A percentile compares a stretch with the other conserved stretches of the same genome.
These are phyloP conservation scores for Mycena rebaudengoi DNA, from an alignment of 768 basidiomycete genomes.

Conservation along the genomic window DNA sequence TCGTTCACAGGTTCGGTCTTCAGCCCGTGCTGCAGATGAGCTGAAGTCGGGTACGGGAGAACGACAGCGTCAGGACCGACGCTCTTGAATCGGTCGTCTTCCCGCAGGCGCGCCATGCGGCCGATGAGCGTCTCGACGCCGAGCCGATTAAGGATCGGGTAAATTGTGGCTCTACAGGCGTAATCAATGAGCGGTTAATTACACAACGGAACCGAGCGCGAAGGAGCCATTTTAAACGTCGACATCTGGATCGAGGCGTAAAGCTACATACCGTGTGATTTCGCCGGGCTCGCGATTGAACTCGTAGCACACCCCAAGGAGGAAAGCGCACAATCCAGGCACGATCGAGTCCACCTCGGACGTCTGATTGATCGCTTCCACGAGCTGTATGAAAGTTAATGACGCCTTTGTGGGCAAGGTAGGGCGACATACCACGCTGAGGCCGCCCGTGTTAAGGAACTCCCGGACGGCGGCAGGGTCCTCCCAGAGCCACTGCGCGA, in stretches of 20 bases:
- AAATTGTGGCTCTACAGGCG: constrained; percentile 72
- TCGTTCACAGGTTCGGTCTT: constrained; percentile 61
- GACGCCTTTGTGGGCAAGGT: neutral
- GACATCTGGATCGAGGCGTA: neutral
- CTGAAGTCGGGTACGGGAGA: constrained; percentile 55
- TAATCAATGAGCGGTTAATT: constrained; percentile 9
- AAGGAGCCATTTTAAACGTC: neutral
- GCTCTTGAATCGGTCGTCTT: constrained; percentile 92
- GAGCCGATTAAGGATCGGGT: constrained; percentile 90
- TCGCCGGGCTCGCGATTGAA: constrained; percentile 96
- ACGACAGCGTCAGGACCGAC: constrained; percentile 89
- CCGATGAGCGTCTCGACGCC: constrained; percentile 90
- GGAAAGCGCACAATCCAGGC: constrained; percentile 89
- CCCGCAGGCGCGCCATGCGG: constrained; percentile 85
- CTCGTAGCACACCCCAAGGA: constrained; percentile 95
- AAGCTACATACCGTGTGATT: constrained; percentile 77
- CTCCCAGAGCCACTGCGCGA: constrained; percentile 97
- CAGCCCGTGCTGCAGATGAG: constrained; percentile 39
- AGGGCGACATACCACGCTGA: constrained; percentile 79
- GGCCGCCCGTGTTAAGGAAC: constrained; percentile 89
- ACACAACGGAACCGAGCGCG: constrained; percentile 1
- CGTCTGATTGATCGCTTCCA: constrained; percentile 93
- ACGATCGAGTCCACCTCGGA: constrained; percentile 86
- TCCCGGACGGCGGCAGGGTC: constrained; percentile 88
- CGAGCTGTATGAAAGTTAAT: constrained; percentile 62